Conservation (phyloP, 371 early-diverging fungal genomes). For the Phascolomyces articulosus region DNA sequence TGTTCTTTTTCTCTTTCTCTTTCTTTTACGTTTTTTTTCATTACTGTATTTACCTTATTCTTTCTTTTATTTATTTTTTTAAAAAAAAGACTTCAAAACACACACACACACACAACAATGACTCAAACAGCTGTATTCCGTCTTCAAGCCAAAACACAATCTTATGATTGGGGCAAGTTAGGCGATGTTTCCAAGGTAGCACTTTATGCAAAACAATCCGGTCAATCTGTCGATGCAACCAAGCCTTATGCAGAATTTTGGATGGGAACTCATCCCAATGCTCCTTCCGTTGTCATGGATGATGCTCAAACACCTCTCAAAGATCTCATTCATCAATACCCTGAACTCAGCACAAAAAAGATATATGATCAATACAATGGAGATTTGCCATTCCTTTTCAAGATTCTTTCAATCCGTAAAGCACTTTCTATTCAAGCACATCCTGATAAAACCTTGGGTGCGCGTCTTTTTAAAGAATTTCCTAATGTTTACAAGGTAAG, state of each 20-base stretch:
- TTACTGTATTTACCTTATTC: not conserved
- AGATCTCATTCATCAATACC: slow-evolving; percentile 49
- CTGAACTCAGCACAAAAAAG: slow-evolving; percentile 50
- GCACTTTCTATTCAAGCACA: slow-evolving; percentile 98
- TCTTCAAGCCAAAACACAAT: slow-evolving; percentile 67
- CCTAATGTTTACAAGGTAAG: slow-evolving; percentile 85
- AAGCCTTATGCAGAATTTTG: slow-evolving; percentile 96
- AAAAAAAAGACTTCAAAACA: too few relatives aligned
- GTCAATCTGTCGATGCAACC: slow-evolving; percentile 56
- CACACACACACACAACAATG: not conserved
- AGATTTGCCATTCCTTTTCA: slow-evolving; percentile 96
- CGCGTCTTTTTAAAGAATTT: slow-evolving; percentile 65
- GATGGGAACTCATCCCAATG: slow-evolving; percentile 98
- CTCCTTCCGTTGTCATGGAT: slow-evolving; percentile 67
- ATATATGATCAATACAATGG: slow-evolving; percentile 66
- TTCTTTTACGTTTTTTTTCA: not conserved
- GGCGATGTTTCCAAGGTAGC: slow-evolving; percentile 87
- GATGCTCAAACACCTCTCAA: slow-evolving; percentile 55
- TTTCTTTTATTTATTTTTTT: too few relatives aligned
- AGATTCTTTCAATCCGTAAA: slow-evolving; percentile 92
- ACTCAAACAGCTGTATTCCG: slow-evolving; percentile 33
- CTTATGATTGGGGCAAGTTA: slow-evolving; percentile 97
- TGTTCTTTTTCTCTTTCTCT: not conserved
- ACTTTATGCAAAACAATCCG: slow-evolving; percentile 68
- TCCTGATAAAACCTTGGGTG: slow-evolving; percentile 90